Evolutionary conservation across 768 basidiomycete genomes (phyloP).

Genomic region (Lactarius tabidus): DNA sequence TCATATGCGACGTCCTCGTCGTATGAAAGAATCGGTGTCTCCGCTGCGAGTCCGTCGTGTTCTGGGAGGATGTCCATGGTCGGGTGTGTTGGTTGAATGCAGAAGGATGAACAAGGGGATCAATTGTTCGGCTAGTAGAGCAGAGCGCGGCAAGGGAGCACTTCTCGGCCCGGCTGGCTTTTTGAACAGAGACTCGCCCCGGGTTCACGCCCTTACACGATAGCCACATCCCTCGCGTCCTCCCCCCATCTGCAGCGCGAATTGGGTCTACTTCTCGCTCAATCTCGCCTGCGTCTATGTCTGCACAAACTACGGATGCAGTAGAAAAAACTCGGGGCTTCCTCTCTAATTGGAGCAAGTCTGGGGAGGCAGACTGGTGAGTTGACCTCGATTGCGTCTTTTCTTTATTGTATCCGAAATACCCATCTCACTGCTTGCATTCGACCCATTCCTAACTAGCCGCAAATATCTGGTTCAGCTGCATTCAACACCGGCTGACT

Average conservation of each 20-base stretch:
- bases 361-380: constrained; percentile 24
- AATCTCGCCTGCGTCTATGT: not conserved
- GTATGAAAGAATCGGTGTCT: constrained; percentile 41
- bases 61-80: constrained; percentile 31
- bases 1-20: constrained; percentile 55
- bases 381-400: not conserved
- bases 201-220: not conserved
- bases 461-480: constrained; percentile 56
- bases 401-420: not conserved
- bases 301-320: constrained; percentile 18
- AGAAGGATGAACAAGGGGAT: not conserved
- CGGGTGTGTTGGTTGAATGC: not conserved
- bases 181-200: not conserved
- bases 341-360: constrained; percentile 23
- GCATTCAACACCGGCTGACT: constrained; percentile 56
- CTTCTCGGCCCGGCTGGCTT: not conserved
- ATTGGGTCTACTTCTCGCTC: not conserved
- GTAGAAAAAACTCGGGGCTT: constrained; percentile 17
- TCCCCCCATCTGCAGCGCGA: not conserved
- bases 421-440: not conserved
- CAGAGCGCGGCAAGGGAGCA: not conserved
- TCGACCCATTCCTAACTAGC: constrained; percentile 35
- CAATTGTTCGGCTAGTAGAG: no score
- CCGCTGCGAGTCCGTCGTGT: constrained; percentile 11
- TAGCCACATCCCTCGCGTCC: not conserved